These are phyloP conservation scores for Knufia fluminis DNA, from an alignment of 2,329 filamentous ascomycete genomes.

Conservation along the genomic window DNA sequence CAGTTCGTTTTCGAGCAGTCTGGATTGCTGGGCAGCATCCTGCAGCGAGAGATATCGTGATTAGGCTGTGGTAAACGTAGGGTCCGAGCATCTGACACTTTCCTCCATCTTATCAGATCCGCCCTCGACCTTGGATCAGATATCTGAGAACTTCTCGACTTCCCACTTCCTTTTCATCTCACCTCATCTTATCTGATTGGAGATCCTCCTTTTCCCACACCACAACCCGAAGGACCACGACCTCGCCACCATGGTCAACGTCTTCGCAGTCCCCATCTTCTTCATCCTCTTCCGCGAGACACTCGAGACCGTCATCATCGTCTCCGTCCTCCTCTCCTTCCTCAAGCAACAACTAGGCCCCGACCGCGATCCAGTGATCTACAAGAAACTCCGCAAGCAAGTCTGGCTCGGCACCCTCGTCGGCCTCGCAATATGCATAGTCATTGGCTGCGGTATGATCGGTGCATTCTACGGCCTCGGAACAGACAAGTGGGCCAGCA, in stretches of 20 bases:
- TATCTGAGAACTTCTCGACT: background rate
- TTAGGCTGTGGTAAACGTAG: no score
- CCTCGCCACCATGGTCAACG: constrained; percentile 51
- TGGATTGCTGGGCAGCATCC: no score
- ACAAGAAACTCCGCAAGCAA: constrained; percentile 54
- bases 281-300: constrained; percentile 85
- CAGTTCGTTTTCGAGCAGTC: background rate
- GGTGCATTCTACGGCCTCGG: constrained; percentile 64
- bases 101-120: constrained; percentile 17
- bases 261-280: constrained; percentile 75
- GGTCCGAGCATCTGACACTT: background rate
- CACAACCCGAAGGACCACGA: background rate
- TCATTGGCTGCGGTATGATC: constrained; percentile 59
- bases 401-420: constrained; percentile 59
- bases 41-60: no score
- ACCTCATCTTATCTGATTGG: constrained; percentile 7
- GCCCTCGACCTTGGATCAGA: constrained; percentile 11
- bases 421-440: constrained; percentile 56
- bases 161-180: background rate
- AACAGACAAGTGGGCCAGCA: constrained; percentile 54
- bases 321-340: constrained; percentile 78
- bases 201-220: background rate
- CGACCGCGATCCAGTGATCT: constrained; percentile 50
- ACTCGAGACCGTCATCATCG: constrained; percentile 73
- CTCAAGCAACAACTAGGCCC: constrained; percentile 70